phyloP scores from a whole-genome alignment of 1,139 yeast species.

The Nakaseomyces nivariensis region DNA sequence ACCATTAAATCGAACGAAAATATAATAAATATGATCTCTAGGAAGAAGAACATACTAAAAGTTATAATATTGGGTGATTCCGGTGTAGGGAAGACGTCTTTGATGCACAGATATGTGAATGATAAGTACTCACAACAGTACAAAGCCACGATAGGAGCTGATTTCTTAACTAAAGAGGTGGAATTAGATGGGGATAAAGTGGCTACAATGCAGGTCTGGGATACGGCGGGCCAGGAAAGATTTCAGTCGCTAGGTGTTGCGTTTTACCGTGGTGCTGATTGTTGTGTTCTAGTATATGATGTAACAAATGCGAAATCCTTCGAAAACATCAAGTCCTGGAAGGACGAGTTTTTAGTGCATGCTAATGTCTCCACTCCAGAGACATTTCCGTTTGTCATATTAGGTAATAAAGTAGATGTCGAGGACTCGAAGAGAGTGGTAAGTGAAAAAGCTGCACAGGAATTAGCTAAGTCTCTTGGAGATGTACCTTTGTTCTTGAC shows the following conservation, averaged over 20 bases:
- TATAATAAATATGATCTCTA: slow-evolving; percentile 44
- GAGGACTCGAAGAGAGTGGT: slow-evolving; percentile 86
- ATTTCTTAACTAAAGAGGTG: slow-evolving; percentile 86
- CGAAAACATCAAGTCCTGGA: slow-evolving; percentile 84
- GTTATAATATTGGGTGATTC: slow-evolving; percentile 94
- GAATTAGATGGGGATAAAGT: slow-evolving; percentile 63
- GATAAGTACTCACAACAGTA: slow-evolving; percentile 92
- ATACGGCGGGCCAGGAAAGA: slow-evolving; percentile 97
- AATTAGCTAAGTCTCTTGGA: slow-evolving; percentile 77
- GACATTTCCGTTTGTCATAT: slow-evolving; percentile 86
- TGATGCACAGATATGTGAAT: slow-evolving; percentile 93
- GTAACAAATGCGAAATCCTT: slow-evolving; percentile 89
- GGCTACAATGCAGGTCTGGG: slow-evolving; percentile 91
- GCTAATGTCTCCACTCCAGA: slow-evolving; percentile 91
- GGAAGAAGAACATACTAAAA: slow-evolving; percentile 85
- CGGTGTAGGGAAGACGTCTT: slow-evolving; percentile 94
- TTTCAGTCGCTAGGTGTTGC: slow-evolving; percentile 97
- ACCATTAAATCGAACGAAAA: no score
- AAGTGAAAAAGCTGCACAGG: slow-evolving; percentile 73
- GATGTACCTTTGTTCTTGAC: slow-evolving; percentile 91
- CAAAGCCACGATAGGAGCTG: slow-evolving; percentile 97
- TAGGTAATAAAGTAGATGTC: slow-evolving; percentile 91
- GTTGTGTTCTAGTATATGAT: slow-evolving; percentile 92
- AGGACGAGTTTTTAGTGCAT: slow-evolving; percentile 89
- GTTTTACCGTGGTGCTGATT: slow-evolving; percentile 95